Conservation (phyloP, 257 asterid species). For the Nicotiana undulata region DNA sequence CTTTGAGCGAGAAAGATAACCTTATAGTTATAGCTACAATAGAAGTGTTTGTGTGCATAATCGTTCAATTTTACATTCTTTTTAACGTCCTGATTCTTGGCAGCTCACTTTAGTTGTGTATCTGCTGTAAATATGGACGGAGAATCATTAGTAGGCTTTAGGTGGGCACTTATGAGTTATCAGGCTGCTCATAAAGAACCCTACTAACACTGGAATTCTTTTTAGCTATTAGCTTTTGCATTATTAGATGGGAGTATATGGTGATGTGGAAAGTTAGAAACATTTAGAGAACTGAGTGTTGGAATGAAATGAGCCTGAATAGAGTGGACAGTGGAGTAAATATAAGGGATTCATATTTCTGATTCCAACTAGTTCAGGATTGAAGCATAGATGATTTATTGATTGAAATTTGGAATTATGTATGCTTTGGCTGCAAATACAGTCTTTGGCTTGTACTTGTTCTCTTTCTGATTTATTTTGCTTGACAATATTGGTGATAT, state of each 20-base stretch:
- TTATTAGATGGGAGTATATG: no score
- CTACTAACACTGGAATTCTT: slow-evolving; percentile 30
- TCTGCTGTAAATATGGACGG: slow-evolving; percentile 78
- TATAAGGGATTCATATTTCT: background rate
- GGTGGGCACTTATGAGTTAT: slow-evolving; percentile 52
- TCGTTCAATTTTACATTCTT: no score
- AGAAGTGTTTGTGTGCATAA: no score
- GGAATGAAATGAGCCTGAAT: background rate
- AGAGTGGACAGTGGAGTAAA: background rate
- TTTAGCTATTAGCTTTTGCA: background rate
- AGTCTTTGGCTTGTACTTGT: no score
- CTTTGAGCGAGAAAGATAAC: no score
- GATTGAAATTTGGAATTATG: no score
- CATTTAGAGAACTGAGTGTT: no score
- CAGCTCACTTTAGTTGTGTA: slow-evolving; percentile 52
- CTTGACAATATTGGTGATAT: background rate
- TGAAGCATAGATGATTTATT: no score
- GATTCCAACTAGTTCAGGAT: background rate
- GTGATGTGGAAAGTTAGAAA: no score
- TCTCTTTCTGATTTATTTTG: no score
- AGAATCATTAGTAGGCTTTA: slow-evolving; percentile 47
- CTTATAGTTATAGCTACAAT: no score
- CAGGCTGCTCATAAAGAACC: slow-evolving; percentile 48
- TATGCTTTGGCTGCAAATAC: no score
- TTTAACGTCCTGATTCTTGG: slow-evolving; percentile 56